phyloP scores from a whole-genome alignment of 768 basidiomycete genomes.

The Hericium coralloides region DNA sequence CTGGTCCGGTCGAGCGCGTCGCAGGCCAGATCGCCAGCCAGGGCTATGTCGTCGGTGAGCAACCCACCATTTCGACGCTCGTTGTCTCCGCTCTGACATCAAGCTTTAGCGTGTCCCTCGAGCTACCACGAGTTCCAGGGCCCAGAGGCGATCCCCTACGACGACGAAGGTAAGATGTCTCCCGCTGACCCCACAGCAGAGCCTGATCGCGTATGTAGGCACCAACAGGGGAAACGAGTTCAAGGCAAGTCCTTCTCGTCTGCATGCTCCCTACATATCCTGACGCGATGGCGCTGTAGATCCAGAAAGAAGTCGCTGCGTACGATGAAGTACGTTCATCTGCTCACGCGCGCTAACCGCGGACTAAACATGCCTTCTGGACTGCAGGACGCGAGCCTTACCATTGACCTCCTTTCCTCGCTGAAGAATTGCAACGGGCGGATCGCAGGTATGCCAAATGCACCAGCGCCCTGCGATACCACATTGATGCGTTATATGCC shows the following conservation, averaged over 20 bases:
- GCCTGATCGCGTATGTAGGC: conserved; percentile 29
- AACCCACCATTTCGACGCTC: neutral
- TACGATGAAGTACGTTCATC: conserved; percentile 67
- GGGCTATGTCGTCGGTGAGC: conserved; percentile 73
- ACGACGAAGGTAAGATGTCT: conserved; percentile 53
- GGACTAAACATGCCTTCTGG: neutral
- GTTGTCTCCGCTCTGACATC: neutral
- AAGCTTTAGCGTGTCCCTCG: conserved; percentile 61
- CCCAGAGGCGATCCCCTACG: conserved; percentile 83
- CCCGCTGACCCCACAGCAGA: neutral
- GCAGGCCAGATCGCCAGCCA: conserved; percentile 83
- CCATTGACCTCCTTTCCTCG: conserved; percentile 66
- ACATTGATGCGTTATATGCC: conserved; percentile 14
- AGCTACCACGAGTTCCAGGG: conserved; percentile 90
- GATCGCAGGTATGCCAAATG: conserved; percentile 55
- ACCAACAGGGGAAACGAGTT: conserved; percentile 90
- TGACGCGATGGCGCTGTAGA: conserved; percentile 32
- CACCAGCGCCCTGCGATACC: neutral
- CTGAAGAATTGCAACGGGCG: conserved; percentile 84
- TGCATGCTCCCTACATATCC: neutral
- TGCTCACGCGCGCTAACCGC: neutral
- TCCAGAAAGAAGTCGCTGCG: conserved; percentile 79
- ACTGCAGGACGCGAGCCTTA: conserved; percentile 65
- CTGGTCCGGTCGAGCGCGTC: conserved; percentile 93
- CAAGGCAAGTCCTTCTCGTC: conserved; percentile 44